Evolutionary conservation across 257 asterid genomes (phyloP).

Genomic region (Asclepias syriaca): DNA sequence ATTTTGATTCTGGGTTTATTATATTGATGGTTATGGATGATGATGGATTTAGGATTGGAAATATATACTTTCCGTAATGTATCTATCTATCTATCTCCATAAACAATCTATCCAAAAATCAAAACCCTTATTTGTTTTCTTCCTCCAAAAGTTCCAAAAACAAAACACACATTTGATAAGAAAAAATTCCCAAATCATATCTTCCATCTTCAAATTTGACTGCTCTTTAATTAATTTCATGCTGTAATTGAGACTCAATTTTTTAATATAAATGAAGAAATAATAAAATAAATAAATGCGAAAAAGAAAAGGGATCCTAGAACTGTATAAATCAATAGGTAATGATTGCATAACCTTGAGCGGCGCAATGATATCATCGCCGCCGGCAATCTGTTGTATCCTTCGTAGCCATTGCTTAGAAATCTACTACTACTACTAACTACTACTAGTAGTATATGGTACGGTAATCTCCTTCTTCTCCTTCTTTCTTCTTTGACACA

Average conservation of each 20-base stretch:
- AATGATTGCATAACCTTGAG: not conserved
- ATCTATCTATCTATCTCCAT: not conserved
- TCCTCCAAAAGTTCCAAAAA: not conserved
- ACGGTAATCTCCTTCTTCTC: not conserved
- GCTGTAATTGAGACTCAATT: too few relatives aligned
- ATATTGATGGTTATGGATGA: not conserved
- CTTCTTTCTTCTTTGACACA: not conserved
- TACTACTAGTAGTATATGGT: not conserved
- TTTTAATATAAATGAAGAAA: too few relatives aligned
- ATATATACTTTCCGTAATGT: not conserved
- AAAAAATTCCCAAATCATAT: too few relatives aligned
- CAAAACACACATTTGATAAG: not conserved
- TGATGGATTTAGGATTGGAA: not conserved
- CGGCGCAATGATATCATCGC: slow-evolving; percentile 5
- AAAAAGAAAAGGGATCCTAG: not conserved
- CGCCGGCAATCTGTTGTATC: not conserved
- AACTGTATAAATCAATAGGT: slow-evolving; percentile 3
- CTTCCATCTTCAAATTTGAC: not conserved
- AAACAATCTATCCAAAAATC: not conserved
- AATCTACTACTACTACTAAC: not conserved
- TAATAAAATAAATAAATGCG: too few relatives aligned
- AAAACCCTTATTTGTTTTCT: not conserved
- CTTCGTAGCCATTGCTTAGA: not conserved
- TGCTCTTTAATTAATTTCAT: not conserved
- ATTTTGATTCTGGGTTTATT: too few relatives aligned